Base-by-base conservation (phyloP, 495 filamentous ascomycete genomes). In the Penicillium maclennaniae region DNA sequence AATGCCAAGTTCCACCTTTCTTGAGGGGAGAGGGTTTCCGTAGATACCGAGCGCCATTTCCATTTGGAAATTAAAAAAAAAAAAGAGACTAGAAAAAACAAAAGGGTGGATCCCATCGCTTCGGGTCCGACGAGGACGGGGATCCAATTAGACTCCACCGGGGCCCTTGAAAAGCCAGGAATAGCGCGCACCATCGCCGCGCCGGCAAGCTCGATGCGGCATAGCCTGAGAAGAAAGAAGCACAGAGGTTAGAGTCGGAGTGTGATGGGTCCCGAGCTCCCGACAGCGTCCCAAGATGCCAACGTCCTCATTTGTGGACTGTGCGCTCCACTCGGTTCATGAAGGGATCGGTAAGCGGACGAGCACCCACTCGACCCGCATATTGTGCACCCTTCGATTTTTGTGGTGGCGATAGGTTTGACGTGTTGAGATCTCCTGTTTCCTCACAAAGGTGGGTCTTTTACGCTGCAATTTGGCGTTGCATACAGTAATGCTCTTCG, bases 201-300 rank as follows among this genome's bases (percentile, higher is more conserved):
- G 45, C 23, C 28, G 27, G 55, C 31, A 26, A 34, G 20, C 49
- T 53, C 39, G 45, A 57, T 57, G 2, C 20, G 55, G 55, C 48
- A 51, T 48, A 26, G 44, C 27, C 15, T 26, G 38, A 41, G 37
- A 21, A 49, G 23, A 8, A 38, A 27, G 12, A 48, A 36, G 43
- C 27, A 21, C 6, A 8, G 9, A 44, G 20, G 43, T 53, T 51
- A 46, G 55, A 58, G 46, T 45, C 25, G 48, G 47, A 38, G 27
- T 27, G 49, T n/a, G 31, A 34, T 12, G 31, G 31, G 34, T 47
- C 51, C 56, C 56, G 56, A 54, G 16, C 16, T 51, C 43, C 56
- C 27, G 37, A 51, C 43, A 41, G 38, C 6, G 7, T 41, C 7
- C 20, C 23, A 23, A 23, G 47, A 38, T 47, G 16, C 17, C 40